Conservation (phyloP, 2,329 filamentous ascomycete genomes). For the Aureobasidium pullulans region DNA sequence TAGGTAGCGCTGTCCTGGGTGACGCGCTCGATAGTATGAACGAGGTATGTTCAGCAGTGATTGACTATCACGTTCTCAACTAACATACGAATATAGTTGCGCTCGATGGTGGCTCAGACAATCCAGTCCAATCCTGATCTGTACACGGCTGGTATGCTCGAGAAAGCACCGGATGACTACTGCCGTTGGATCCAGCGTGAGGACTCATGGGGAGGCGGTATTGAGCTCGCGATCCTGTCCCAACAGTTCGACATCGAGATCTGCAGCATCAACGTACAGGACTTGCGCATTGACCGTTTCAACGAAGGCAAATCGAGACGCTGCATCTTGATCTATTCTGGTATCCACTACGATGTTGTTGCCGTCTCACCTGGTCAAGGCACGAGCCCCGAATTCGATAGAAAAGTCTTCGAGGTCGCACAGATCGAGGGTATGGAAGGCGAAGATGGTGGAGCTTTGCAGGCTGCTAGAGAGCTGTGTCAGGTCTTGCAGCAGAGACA, state of each 20-base stretch:
- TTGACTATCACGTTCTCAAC: background rate
- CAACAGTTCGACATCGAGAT: constrained; percentile 82
- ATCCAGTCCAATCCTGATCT: constrained; percentile 66
- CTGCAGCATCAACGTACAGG: constrained; percentile 72
- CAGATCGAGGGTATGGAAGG: constrained; percentile 27
- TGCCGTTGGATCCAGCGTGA: constrained; percentile 72
- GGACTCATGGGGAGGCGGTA: constrained; percentile 84
- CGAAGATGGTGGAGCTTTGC: constrained; percentile 46
- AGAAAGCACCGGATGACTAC: constrained; percentile 63
- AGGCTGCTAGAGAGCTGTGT: constrained; percentile 51
- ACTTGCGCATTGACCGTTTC: constrained; percentile 62
- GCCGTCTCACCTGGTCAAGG: constrained; percentile 61
- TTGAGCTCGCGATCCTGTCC: constrained; percentile 79
- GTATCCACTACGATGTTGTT: constrained; percentile 89
- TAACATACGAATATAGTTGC: constrained; percentile 38
- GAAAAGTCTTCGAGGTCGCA: constrained; percentile 60
- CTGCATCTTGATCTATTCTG: constrained; percentile 80
- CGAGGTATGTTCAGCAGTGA: constrained; percentile 31
- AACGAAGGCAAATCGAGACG: constrained; percentile 64
- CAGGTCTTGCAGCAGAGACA: constrained; percentile 59
- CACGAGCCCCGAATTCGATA: constrained; percentile 66
- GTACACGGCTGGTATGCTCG: constrained; percentile 71
- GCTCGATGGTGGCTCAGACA: constrained; percentile 67
- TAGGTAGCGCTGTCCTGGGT: constrained; percentile 70
- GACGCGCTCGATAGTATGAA: constrained; percentile 57